A percentile compares a stretch with the other conserved stretches of the same genome.
Evolutionary conservation across 1,139 yeast species (phyloP).

Genomic region (Candida frijolesensis): DNA sequence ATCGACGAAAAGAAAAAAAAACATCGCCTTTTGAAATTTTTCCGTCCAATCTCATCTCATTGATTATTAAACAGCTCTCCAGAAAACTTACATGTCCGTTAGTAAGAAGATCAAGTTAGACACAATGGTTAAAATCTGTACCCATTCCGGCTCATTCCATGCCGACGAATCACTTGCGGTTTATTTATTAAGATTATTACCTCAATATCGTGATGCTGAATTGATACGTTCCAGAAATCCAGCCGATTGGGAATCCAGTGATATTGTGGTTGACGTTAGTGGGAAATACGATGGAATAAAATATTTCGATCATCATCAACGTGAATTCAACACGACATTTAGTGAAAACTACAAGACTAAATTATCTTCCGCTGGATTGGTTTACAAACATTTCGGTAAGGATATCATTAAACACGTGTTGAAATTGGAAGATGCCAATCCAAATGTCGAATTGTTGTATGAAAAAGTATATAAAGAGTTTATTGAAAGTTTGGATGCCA

Average conservation of each 20-base stretch:
- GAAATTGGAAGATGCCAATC: constrained; percentile 31
- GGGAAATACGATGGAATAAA: constrained; percentile 90
- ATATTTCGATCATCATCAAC: constrained; percentile 94
- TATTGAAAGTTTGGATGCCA: constrained; percentile 91
- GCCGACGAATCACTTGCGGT: constrained; percentile 98
- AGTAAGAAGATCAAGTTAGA: constrained; percentile 17
- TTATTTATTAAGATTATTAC: constrained; percentile 74
- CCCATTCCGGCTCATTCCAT: constrained; percentile 94
- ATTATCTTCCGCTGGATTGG: constrained; percentile 89
- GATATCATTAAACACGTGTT: constrained; percentile 61
- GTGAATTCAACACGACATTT: constrained; percentile 51
- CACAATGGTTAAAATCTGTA: constrained; percentile 61
- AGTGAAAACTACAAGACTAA: constrained; percentile 56
- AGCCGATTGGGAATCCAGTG: constrained; percentile 80
- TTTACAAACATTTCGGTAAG: constrained; percentile 90
- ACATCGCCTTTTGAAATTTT: background rate
- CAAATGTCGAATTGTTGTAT: constrained; percentile 61
- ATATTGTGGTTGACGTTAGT: constrained; percentile 91
- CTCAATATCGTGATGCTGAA: constrained; percentile 65
- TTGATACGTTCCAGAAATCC: constrained; percentile 85
- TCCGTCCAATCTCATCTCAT: constrained; percentile 4
- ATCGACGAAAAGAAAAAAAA: background rate
- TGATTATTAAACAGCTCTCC: background rate
- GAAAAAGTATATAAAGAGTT: constrained; percentile 80
- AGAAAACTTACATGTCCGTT: constrained; percentile 13